A percentile compares a stretch with the other conserved stretches of the same genome.
Conservation (phyloP, 202 grass and related monocot species). For the Cymbopogon flexuosus region DNA sequence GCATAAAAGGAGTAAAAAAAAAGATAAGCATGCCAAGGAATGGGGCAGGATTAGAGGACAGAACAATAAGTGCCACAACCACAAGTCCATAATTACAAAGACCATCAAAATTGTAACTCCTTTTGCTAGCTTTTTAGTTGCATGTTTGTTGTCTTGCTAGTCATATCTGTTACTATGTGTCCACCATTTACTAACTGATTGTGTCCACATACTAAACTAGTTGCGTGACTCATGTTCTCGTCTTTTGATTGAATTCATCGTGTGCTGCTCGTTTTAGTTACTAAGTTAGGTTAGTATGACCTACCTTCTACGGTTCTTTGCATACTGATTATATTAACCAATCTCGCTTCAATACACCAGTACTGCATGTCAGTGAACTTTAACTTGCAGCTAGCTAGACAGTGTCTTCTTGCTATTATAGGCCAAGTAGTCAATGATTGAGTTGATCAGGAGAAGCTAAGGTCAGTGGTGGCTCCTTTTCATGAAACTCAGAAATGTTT, state of each 20-base stretch:
- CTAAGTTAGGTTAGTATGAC: not conserved
- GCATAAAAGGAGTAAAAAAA: not conserved
- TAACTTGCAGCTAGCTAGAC: constrained; percentile 25
- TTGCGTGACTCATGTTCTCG: not conserved
- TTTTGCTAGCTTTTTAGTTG: not conserved
- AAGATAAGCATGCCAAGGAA: constrained; percentile 19
- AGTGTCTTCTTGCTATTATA: not conserved
- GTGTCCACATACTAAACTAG: constrained; percentile 17
- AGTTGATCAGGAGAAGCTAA: constrained; percentile 16
- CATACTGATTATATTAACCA: not conserved
- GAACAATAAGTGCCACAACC: not conserved
- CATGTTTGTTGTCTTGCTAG: constrained; percentile 18
- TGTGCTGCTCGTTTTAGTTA: constrained; percentile 16
- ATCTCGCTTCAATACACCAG: not conserved
- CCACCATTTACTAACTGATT: constrained; percentile 10
- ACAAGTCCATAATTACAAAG: not conserved
- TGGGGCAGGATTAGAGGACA: not conserved
- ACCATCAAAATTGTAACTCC: not conserved
- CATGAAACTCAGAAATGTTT: not conserved
- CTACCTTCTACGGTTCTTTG: not conserved
- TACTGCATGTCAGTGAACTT: constrained; percentile 11
- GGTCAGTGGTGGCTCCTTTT: not conserved
- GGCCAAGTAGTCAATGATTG: not conserved
- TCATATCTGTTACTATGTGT: not conserved
- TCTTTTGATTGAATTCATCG: constrained; percentile 15